Evolutionary conservation across 2,329 filamentous ascomycete genomes (phyloP), one percentile per base, ranked within the genome.

Genomic region (Nemania bipapillata): DNA sequence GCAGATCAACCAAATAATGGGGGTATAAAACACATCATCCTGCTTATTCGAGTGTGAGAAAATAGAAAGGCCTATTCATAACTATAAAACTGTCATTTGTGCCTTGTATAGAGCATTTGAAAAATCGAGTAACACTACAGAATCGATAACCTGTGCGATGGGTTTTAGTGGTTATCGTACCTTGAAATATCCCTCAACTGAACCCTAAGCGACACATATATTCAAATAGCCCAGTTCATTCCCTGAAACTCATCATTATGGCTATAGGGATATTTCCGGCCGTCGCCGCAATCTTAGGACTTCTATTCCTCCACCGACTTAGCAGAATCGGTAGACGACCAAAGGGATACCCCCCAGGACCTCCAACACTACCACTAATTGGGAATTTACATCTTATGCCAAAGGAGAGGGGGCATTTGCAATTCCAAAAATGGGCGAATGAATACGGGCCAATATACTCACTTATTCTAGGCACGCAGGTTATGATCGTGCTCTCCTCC

Each of bases 321-420:
- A 68, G 66, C 17, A 72, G 59, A 52, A 53, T 74, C 52, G 75
- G 74, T 4, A 66, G 60, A n/a, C 35, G 81, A 17, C 65, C 81
- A 22, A 74, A 74, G 45, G 76, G 74, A 26, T 82, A 77, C 40
- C 85, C 85, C 9, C 84, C 85, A 0, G 85, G 85, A 0, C 86
- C 86, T 4, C 84, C 84, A 0, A 86, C 84, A 0, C 37, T 86
- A 1, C 85, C 85, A 0, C 63, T 87, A 1, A 74, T 87, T 6
- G 86, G 86, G 4, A 87, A 87, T 53, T 72, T 87, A 1, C 85
- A 86, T 70, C 81, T 81, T 67, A 84, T 87, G 73, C 84, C 84
- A 0, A 77, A 74, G 2, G 57, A 78, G 5, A 76, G 84, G 28
- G 74, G 74, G 0, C 82, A 86, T 63, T 69, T 83, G 0, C 83